Conservation (phyloP, 2,329 filamentous ascomycete species). For the Talaromyces marneffei region DNA sequence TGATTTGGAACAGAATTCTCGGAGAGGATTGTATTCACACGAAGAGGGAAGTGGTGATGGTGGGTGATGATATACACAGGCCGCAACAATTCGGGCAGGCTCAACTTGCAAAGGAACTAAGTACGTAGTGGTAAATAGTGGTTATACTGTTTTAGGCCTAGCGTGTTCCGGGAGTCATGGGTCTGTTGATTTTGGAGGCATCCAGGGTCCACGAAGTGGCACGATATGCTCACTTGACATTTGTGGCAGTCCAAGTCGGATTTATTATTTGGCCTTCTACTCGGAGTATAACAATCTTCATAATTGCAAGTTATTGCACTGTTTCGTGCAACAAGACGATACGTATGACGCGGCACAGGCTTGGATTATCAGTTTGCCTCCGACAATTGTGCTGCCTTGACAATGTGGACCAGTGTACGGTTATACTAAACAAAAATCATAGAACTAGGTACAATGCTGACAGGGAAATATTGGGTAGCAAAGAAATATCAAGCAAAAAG, state of each 20-base stretch:
- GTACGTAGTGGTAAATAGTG: conserved; percentile 5
- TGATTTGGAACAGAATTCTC: neutral
- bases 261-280: neutral
- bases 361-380: neutral
- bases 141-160: neutral
- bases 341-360: neutral
- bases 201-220: neutral
- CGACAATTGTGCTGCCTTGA: conserved; percentile 15
- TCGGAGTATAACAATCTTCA: neutral
- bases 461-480: conserved; percentile 7
- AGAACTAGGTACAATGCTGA: conserved; percentile 2
- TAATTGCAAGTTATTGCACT: neutral
- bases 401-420: neutral
- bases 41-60: neutral
- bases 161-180: neutral
- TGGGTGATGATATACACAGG: conserved; percentile 5
- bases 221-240: neutral
- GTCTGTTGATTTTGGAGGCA: neutral
- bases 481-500: neutral
- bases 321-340: neutral
- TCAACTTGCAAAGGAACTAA: neutral
- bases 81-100: conserved; percentile 12
- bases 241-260: neutral
- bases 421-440: neutral
- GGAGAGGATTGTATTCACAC: conserved; percentile 2